Conservation (phyloP, 2,329 filamentous ascomycete genomes). For the Incumbomyces lentus region DNA sequence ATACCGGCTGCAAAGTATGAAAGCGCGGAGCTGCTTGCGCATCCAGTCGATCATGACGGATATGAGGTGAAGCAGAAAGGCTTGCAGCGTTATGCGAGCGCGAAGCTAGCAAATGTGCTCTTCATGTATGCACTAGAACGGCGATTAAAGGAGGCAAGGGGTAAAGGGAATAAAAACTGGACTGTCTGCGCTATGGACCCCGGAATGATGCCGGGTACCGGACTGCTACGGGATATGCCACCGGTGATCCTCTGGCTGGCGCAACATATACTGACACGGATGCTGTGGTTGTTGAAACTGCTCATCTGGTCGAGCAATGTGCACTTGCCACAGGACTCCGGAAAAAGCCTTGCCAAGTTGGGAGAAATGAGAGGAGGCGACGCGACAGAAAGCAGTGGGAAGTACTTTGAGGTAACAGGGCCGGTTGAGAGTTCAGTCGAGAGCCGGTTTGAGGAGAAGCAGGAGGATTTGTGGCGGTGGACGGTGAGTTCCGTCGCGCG, state of each 20-base stretch:
- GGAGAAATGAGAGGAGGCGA: slow-evolving; percentile 25
- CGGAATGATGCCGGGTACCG: slow-evolving; percentile 41
- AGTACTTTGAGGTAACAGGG: slow-evolving; percentile 37
- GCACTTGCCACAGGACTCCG: slow-evolving; percentile 32
- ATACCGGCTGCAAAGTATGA: slow-evolving; percentile 36
- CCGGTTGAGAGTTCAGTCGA: slow-evolving; percentile 33
- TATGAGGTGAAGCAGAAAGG: slow-evolving; percentile 19
- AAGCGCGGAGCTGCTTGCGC: slow-evolving; percentile 36
- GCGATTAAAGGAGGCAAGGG: slow-evolving; percentile 21
- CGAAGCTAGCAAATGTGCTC: slow-evolving; percentile 40
- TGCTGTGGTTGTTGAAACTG: slow-evolving; percentile 29
- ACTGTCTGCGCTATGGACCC: slow-evolving; percentile 38
- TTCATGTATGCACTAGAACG: slow-evolving; percentile 39
- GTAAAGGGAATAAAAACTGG: slow-evolving; percentile 20
- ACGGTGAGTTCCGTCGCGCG: slow-evolving; percentile 30
- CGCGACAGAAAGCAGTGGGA: slow-evolving; percentile 27
- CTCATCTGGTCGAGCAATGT: slow-evolving; percentile 27
- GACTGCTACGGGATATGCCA: slow-evolving; percentile 28
- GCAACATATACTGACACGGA: slow-evolving; percentile 26
- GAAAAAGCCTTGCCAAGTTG: slow-evolving; percentile 31
- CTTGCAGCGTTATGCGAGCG: slow-evolving; percentile 33
- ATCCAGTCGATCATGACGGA: slow-evolving; percentile 26
- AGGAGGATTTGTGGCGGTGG: slow-evolving; percentile 43
- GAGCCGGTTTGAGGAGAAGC: slow-evolving; percentile 36
- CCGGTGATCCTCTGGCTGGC: slow-evolving; percentile 22